These are phyloP conservation scores for Houttuynia cordata DNA, from an alignment of 164 flowering plant species.

Conservation along the genomic window DNA sequence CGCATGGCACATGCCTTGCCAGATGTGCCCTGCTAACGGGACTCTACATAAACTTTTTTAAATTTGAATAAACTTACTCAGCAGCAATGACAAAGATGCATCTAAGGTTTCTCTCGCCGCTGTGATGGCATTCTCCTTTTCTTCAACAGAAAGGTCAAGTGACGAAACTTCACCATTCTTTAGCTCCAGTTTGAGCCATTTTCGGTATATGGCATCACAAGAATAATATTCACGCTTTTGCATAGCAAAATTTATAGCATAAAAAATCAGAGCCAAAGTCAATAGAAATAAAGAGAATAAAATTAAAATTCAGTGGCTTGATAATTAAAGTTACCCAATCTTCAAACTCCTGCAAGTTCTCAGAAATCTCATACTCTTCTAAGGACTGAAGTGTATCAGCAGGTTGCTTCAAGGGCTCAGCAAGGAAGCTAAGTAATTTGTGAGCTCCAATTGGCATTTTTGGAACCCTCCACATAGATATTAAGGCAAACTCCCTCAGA, in stretches of 20 bases:
- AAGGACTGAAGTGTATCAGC: constrained; percentile 29
- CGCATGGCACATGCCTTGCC: too few relatives aligned
- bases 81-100: constrained; percentile 42
- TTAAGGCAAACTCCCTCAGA: constrained; percentile 88
- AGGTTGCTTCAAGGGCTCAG: constrained; percentile 87
- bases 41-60: too few relatives aligned
- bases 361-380: constrained; percentile 51
- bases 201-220: constrained; percentile 89
- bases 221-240: constrained; percentile 81
- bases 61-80: constrained; percentile 36
- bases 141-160: constrained; percentile 62
- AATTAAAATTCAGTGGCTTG: background rate
- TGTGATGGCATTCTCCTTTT: constrained; percentile 45
- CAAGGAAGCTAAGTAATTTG: constrained; percentile 69
- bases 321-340: constrained; percentile 63
- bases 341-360: constrained; percentile 65
- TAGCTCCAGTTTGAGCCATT: constrained; percentile 78
- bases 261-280: background rate
- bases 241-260: constrained; percentile 3
- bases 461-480: constrained; percentile 98
- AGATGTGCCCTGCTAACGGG: too few relatives aligned
- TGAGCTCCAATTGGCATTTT: constrained; percentile 91
- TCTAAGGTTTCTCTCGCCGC: constrained; percentile 64
- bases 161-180: constrained; percentile 63
- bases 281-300: background rate